These are phyloP conservation scores for Herpotrichia juniperi DNA, from an alignment of 2,329 filamentous ascomycete species.

Conservation along the genomic window DNA sequence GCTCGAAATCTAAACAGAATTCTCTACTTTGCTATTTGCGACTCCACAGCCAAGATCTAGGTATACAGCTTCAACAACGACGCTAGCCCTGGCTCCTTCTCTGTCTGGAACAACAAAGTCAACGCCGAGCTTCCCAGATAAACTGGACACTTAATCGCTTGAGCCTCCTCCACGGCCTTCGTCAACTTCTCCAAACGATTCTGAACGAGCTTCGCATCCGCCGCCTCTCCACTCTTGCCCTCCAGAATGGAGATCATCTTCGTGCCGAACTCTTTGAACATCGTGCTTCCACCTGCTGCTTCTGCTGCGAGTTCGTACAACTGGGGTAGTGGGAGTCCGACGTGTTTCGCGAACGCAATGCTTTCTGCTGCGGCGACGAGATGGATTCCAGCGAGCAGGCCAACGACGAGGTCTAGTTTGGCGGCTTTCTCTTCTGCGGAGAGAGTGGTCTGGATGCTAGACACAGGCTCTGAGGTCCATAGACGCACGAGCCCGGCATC, in stretches of 20 bases:
- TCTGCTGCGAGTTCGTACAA: slow-evolving; percentile 44
- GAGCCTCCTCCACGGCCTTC: slow-evolving; percentile 38
- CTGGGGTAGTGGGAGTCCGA: slow-evolving; percentile 43
- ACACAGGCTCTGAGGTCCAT: slow-evolving; percentile 52
- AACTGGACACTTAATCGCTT: slow-evolving; percentile 41
- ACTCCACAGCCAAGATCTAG: neutral
- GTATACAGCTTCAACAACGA: slow-evolving; percentile 32
- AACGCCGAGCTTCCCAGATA: slow-evolving; percentile 41
- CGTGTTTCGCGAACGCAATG: slow-evolving; percentile 44
- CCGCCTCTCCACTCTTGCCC: slow-evolving; percentile 24
- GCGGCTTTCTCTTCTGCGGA: slow-evolving; percentile 32
- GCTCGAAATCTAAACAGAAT: too few species aligned
- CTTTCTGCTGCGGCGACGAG: slow-evolving; percentile 45
- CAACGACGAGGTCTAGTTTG: slow-evolving; percentile 42
- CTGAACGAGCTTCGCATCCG: slow-evolving; percentile 17
- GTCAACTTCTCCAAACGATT: slow-evolving; percentile 30
- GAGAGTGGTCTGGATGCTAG: slow-evolving; percentile 29
- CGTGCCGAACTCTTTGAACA: slow-evolving; percentile 39
- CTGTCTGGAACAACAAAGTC: slow-evolving; percentile 34
- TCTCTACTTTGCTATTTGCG: too few species aligned
- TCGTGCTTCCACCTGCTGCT: slow-evolving; percentile 44
- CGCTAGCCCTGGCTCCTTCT: slow-evolving; percentile 25
- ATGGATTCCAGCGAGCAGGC: slow-evolving; percentile 43
- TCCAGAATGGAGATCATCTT: slow-evolving; percentile 41
- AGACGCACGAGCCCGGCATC: slow-evolving; percentile 63